phyloP scores from a whole-genome alignment of 208 protist genomes.

The Leishmania gerbilli region DNA sequence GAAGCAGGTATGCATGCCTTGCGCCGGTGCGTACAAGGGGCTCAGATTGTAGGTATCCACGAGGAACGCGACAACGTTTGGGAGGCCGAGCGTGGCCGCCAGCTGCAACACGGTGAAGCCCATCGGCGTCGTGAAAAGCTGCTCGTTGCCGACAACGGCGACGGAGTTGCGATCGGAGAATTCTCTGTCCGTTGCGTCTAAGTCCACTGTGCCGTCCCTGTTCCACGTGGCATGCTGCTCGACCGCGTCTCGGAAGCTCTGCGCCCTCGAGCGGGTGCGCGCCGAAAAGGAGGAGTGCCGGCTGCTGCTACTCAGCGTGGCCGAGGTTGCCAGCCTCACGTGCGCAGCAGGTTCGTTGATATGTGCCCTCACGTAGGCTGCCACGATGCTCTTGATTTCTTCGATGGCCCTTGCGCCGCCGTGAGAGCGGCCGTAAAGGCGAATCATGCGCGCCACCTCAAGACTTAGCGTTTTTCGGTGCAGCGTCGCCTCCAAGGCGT shows the following conservation, averaged over 20 bases:
- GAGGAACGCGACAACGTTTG: constrained; percentile 56
- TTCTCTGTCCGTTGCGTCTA: constrained; percentile 1
- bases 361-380: constrained; percentile 23
- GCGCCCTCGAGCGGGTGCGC: not conserved
- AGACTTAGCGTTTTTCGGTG: constrained; percentile 37
- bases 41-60: constrained; percentile 49
- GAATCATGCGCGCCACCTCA: constrained; percentile 44
- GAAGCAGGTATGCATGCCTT: constrained; percentile 11
- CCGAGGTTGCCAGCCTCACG: constrained; percentile 1
- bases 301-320: not conserved
- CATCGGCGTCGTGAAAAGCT: constrained; percentile 57
- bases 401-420: constrained; percentile 41
- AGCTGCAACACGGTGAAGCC: constrained; percentile 77
- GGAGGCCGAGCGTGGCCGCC: constrained; percentile 49
- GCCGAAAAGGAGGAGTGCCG: not conserved
- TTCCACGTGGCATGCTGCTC: not conserved
- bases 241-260: not conserved
- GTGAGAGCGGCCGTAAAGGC: constrained; percentile 48
- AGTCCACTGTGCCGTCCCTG: not conserved
- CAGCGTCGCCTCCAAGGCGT: constrained; percentile 32
- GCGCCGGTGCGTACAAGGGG: constrained; percentile 51
- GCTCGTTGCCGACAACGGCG: constrained; percentile 39
- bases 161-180: not conserved
- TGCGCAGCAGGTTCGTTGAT: constrained; percentile 20
- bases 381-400: constrained; percentile 42